Conservation (phyloP, 805 yeast genomes). For the Sungouiozyma ichnusensis region DNA sequence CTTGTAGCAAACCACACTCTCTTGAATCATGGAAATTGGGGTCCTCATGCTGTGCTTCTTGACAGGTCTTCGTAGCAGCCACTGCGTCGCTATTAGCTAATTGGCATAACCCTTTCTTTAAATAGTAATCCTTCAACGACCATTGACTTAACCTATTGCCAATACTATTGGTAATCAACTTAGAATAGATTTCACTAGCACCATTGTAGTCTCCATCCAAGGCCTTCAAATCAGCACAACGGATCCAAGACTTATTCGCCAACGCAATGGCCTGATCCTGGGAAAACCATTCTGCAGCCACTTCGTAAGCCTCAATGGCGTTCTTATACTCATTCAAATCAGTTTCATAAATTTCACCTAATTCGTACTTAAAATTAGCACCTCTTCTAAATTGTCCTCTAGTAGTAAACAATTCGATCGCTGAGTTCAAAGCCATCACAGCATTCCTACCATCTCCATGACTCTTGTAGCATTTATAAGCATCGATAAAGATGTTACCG, state of each 20-base stretch:
- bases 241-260: slow-evolving; percentile 76
- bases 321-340: slow-evolving; percentile 54
- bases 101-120: slow-evolving; percentile 73
- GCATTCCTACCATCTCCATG: slow-evolving; percentile 45
- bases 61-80: slow-evolving; percentile 68
- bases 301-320: slow-evolving; percentile 74
- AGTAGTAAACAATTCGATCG: slow-evolving; percentile 73
- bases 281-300: slow-evolving; percentile 92
- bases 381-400: slow-evolving; percentile 95
- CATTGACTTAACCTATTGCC: slow-evolving; percentile 73
- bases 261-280: slow-evolving; percentile 90
- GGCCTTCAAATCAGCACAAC: slow-evolving; percentile 84
- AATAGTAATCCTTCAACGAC: slow-evolving; percentile 86
- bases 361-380: slow-evolving; percentile 85
- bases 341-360: slow-evolving; percentile 77
- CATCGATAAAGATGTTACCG: slow-evolving; percentile 81
- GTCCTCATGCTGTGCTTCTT: slow-evolving; percentile 58
- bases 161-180: slow-evolving; percentile 63
- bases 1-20: slow-evolving; percentile 60
- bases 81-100: slow-evolving; percentile 79
- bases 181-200: slow-evolving; percentile 71
- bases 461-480: slow-evolving; percentile 73
- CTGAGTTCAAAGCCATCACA: slow-evolving; percentile 52
- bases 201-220: slow-evolving; percentile 58
- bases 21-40: slow-evolving; percentile 61